Percentiles rank a stretch among this genome's conserved stretches.
Conservation (phyloP, 2,329 filamentous ascomycete species). For the Daldinia sp. region DNA sequence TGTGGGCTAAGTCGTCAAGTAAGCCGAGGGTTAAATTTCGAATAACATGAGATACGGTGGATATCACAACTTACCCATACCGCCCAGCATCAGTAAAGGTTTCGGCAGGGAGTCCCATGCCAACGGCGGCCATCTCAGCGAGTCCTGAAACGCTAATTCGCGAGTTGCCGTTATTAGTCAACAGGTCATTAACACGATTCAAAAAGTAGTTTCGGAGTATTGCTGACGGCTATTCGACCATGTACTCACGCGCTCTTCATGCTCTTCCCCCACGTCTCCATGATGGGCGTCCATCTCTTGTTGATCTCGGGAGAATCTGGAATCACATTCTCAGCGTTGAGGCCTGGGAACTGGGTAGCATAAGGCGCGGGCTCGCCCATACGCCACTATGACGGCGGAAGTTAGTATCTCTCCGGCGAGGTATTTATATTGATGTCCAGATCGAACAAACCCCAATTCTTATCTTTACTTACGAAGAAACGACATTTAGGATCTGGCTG, state of each 20-base stretch:
- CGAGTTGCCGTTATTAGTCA: neutral
- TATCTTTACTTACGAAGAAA: slow-evolving; percentile 56
- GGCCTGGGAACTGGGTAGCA: slow-evolving; percentile 61
- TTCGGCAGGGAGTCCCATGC: slow-evolving; percentile 60
- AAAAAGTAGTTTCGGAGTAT: neutral
- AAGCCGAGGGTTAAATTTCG: neutral
- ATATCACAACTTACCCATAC: slow-evolving; percentile 60
- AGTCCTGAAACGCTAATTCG: slow-evolving; percentile 59
- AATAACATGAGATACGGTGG: slow-evolving; percentile 1
- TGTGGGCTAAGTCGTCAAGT: slow-evolving; percentile 56
- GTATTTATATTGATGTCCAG: too few species aligned
- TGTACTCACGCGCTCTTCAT: slow-evolving; percentile 66
- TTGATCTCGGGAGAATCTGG: slow-evolving; percentile 59
- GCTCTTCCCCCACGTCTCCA: slow-evolving; percentile 65
- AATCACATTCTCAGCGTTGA: slow-evolving; percentile 64
- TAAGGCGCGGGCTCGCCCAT: slow-evolving; percentile 64
- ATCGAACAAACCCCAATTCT: too few species aligned
- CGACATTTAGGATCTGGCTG: slow-evolving; percentile 68
- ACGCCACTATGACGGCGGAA: slow-evolving; percentile 52
- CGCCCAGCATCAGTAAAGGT: slow-evolving; percentile 63
- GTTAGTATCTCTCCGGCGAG: neutral
- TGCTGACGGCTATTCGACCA: neutral
- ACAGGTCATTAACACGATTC: neutral
- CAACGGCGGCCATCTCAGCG: slow-evolving; percentile 66
- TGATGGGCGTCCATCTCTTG: slow-evolving; percentile 60